A percentile compares a stretch with the other conserved stretches of the same genome.
Evolutionary conservation across 345 rosid genomes (phyloP).

Genomic region (Gossypium arboreum): DNA sequence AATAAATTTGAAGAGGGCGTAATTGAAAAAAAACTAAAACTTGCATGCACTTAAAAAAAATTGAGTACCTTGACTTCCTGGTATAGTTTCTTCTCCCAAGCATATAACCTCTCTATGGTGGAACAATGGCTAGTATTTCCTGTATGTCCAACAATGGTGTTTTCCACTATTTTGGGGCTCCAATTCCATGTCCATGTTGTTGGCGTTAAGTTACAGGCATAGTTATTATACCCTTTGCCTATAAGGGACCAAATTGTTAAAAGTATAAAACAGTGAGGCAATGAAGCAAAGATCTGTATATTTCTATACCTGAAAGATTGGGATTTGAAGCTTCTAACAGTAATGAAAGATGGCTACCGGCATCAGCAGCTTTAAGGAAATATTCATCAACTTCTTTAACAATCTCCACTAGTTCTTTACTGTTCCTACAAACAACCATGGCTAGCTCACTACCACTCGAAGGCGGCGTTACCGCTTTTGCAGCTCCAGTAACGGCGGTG

Average conservation of each 20-base stretch:
- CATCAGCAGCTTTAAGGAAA: constrained; percentile 75
- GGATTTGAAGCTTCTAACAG: constrained; percentile 61
- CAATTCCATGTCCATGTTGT: constrained; percentile 71
- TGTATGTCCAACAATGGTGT: constrained; percentile 18
- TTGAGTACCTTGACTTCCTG: constrained; percentile 78
- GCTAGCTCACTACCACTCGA: constrained; percentile 80
- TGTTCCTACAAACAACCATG: constrained; percentile 71
- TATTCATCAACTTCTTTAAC: constrained; percentile 90
- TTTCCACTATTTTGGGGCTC: constrained; percentile 42
- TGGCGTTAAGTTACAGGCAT: constrained; percentile 62
- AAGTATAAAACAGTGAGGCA: no score
- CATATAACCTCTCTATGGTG: constrained; percentile 77
- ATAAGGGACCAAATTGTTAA: neutral
- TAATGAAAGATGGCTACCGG: constrained; percentile 59
- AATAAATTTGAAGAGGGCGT: neutral
- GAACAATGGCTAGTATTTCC: constrained; percentile 57
- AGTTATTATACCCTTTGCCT: constrained; percentile 57
- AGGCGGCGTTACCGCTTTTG: constrained; percentile 46
- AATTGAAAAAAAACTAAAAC: neutral
- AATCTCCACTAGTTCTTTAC: constrained; percentile 81
- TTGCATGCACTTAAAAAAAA: neutral
- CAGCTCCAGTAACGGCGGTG: constrained; percentile 28
- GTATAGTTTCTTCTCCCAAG: constrained; percentile 95
- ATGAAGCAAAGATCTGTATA: neutral
- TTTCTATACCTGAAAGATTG: constrained; percentile 44